Percentiles rank a stretch among this genome's conserved stretches.
Conservation (phyloP, 768 basidiomycete species). For the Podaxis sp. region DNA sequence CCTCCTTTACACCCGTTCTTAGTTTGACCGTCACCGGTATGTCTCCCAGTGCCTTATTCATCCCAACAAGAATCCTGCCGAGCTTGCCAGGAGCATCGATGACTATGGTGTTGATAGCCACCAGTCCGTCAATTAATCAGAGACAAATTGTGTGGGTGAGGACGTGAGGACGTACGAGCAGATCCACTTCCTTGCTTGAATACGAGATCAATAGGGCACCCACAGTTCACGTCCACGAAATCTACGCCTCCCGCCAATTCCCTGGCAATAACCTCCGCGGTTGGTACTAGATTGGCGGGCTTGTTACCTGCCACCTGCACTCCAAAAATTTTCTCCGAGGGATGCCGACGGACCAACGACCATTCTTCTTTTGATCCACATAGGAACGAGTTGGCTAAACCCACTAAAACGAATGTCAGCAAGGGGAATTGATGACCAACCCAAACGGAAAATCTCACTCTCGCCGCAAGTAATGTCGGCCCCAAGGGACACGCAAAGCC, state of each 20-base stretch:
- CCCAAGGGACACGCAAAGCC: slow-evolving; percentile 82
- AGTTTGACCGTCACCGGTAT: slow-evolving; percentile 90
- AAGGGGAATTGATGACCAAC: slow-evolving; percentile 5
- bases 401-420: slow-evolving; percentile 55
- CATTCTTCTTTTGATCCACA: slow-evolving; percentile 91
- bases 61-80: slow-evolving; percentile 85
- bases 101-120: slow-evolving; percentile 44
- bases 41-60: slow-evolving; percentile 88
- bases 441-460: slow-evolving; percentile 45
- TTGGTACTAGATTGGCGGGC: slow-evolving; percentile 71
- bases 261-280: slow-evolving; percentile 77
- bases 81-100: slow-evolving; percentile 81
- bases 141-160: slow-evolving; percentile 5
- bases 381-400: slow-evolving; percentile 88
- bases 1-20: slow-evolving; percentile 92
- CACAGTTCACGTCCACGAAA: slow-evolving; percentile 95
- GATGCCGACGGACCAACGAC: slow-evolving; percentile 88
- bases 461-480: slow-evolving; percentile 96
- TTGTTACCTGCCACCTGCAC: slow-evolving; percentile 93
- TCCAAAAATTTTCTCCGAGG: slow-evolving; percentile 84
- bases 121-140: slow-evolving; percentile 1
- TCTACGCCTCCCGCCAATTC: slow-evolving; percentile 70
- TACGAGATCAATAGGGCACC: slow-evolving; percentile 96
- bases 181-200: slow-evolving; percentile 90
- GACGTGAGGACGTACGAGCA: slow-evolving; percentile 66